A percentile compares a stretch with the other conserved stretches of the same genome.
Conservation (phyloP, 73 alveolate species). For the Symbiodinium natans region DNA sequence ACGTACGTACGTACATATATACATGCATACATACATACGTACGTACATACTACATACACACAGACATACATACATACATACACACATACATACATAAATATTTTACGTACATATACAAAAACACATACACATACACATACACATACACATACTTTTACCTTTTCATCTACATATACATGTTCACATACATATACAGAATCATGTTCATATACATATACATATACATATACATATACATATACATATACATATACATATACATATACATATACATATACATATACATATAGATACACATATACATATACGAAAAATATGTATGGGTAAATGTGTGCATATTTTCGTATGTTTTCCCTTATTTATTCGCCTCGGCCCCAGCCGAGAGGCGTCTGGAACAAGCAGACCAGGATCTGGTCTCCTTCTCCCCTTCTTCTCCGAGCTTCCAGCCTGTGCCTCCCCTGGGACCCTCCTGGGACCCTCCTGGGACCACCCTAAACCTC, state of each 20-base stretch:
- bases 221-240: neutral
- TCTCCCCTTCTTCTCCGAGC: too few relatives aligned
- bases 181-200: neutral
- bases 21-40: neutral
- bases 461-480: too few relatives aligned
- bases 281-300: neutral
- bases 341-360: slow-evolving; percentile 6
- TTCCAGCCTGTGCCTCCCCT: neutral
- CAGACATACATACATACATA: neutral
- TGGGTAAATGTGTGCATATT: neutral
- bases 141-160: neutral
- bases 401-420: too few relatives aligned
- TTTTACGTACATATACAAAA: neutral
- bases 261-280: neutral
- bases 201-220: neutral
- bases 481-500: too few relatives aligned
- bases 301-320: neutral
- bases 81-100: neutral
- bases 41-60: neutral
- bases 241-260: too few relatives aligned
- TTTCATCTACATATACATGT: neutral
- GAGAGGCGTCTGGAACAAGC: too few relatives aligned
- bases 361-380: neutral
- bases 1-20: neutral
- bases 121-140: neutral